Evolutionary conservation across 306 rosid genomes (phyloP).

Genomic region (Prosopis cineraria): DNA sequence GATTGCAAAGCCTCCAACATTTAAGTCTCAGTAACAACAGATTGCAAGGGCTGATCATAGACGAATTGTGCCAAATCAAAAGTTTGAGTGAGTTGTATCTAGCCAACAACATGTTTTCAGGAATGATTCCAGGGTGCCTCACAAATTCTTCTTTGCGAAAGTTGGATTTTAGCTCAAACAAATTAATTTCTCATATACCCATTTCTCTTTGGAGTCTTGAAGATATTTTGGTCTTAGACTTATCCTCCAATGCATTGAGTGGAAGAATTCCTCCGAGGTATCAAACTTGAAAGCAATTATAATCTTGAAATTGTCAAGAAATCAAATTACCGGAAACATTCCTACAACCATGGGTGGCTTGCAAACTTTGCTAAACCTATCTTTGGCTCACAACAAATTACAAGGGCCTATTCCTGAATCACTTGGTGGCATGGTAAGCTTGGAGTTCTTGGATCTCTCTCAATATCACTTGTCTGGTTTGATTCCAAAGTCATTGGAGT

Average conservation of each 20-base stretch:
- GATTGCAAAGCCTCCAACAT: background rate
- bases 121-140: background rate
- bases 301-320: background rate
- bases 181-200: background rate
- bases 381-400: background rate
- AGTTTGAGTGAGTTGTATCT: background rate
- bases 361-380: background rate
- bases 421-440: background rate
- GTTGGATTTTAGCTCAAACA: background rate
- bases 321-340: background rate
- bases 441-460: background rate
- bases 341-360: background rate
- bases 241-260: background rate
- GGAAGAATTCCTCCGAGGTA: background rate
- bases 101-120: background rate
- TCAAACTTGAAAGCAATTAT: background rate
- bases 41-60: background rate
- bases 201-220: background rate
- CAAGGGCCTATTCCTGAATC: background rate
- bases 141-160: background rate
- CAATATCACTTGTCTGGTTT: background rate
- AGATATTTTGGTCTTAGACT: background rate
- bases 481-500: background rate
- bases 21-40: background rate
- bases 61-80: background rate